Evolutionary conservation across 2,329 filamentous ascomycete species (phyloP), one percentile per base, ranked within the genome.

Genomic region (Pseudogymnoascus sp.): DNA sequence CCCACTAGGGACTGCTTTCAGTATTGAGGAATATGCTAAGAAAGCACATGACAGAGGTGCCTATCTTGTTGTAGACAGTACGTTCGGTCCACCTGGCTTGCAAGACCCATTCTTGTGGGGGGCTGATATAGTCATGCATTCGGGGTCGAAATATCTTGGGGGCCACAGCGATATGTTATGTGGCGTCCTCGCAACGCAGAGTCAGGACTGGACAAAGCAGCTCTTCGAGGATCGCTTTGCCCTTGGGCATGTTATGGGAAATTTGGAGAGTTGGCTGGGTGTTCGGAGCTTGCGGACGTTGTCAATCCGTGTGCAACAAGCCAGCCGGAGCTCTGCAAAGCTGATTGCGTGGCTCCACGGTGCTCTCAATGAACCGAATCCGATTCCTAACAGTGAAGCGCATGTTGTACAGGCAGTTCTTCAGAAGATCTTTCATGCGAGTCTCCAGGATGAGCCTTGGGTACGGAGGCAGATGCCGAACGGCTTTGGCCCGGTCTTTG

Each of bases 91-190:
- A 50, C 95, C 95, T 34, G 90, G 90, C 31, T 79, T 99, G 64
- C 89, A 91, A 74, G 90, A 97, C 70, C 93, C 95, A 0, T 95
- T 97, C 70, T 73, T 75, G 25, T 88, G 84, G 74, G 93, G 91
- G 59, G 91, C 89, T 28, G 93, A 97, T 75, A 76, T 93, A 0
- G 84, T 96, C 37, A 89, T 97, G 90, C 95, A 99, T 77, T 89
- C 84, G 60, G 95, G 92, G 3, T 96, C 93, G 18, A 99, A 97
- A 81, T 99, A 97, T 76, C 85, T 99, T 68, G 95, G 95, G 18
- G 95, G 95, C 0, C 95, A 99, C 77, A 93, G 89, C 68, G 95
- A 99, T 76, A 82, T 97, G 82, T 84, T 97, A 5, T 96, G 90
- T 72, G 95, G 95, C 23, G 88, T 96, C 18, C 78, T 99, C 28